Percentiles rank a stretch among this genome's conserved stretches.
Conservation (phyloP, 495 filamentous ascomycete species). For the Podospora sp. region DNA sequence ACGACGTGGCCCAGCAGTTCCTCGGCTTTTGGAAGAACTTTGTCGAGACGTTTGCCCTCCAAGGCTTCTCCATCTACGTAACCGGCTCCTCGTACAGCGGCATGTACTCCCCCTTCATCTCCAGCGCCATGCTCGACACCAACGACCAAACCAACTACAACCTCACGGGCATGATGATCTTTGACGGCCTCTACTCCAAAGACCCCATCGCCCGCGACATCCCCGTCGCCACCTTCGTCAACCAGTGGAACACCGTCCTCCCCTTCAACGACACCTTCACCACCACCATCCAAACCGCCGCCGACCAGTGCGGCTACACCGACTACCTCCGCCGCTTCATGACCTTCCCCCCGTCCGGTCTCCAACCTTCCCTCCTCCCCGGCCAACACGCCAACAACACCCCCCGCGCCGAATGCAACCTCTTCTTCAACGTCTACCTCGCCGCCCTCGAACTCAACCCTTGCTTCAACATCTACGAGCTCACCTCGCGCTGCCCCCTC, state of each 20-base stretch:
- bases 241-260: conserved; percentile 64
- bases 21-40: conserved; percentile 72
- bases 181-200: conserved; percentile 65
- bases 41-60: conserved; percentile 65
- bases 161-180: conserved; percentile 67
- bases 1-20: conserved; percentile 69
- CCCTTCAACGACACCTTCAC: conserved; percentile 68
- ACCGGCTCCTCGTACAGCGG: conserved; percentile 71
- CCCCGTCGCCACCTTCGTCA: conserved; percentile 61
- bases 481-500: conserved; percentile 72
- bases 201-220: conserved; percentile 55
- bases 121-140: conserved; percentile 69
- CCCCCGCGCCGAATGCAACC: conserved; percentile 34
- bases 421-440: conserved; percentile 56
- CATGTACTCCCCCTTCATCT: conserved; percentile 78
- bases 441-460: conserved; percentile 68
- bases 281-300: conserved; percentile 55
- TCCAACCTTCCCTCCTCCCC: conserved; percentile 24
- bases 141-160: conserved; percentile 69
- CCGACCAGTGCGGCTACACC: conserved; percentile 67
- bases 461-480: conserved; percentile 79
- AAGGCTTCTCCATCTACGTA: conserved; percentile 66
- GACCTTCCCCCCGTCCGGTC: conserved; percentile 65
- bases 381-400: conserved; percentile 29
- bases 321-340: conserved; percentile 64